Evolutionary conservation across 805 yeast species (phyloP).

Genomic region (Ogataea ganodermae): DNA sequence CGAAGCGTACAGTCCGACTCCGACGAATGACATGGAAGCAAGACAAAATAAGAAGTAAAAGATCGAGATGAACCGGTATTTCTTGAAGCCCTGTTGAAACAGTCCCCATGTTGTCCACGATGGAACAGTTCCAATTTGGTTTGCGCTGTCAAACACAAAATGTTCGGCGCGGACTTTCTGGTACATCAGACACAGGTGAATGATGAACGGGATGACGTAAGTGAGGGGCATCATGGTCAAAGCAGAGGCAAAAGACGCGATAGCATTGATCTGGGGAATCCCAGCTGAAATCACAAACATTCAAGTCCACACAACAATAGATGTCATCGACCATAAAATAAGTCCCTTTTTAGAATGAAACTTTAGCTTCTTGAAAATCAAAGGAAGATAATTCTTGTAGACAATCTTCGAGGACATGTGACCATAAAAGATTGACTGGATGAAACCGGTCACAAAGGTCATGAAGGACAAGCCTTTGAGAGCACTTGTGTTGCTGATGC

Average conservation of each 20-base stretch:
- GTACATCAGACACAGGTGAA: slow-evolving; percentile 23
- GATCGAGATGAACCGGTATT: slow-evolving; percentile 19
- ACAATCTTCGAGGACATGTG: slow-evolving; percentile 48
- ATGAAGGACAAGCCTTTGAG: slow-evolving; percentile 39
- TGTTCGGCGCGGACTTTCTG: slow-evolving; percentile 15
- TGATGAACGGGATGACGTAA: slow-evolving; percentile 29
- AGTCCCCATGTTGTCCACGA: too few species aligned
- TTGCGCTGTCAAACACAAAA: slow-evolving; percentile 13
- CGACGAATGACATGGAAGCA: slow-evolving; percentile 32
- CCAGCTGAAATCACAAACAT: slow-evolving; percentile 25
- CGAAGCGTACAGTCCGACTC: slow-evolving; percentile 33
- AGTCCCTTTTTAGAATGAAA: slow-evolving; percentile 37
- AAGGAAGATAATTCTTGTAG: slow-evolving; percentile 41
- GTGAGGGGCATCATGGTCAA: slow-evolving; percentile 31
- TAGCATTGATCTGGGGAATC: slow-evolving; percentile 29
- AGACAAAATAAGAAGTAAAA: slow-evolving; percentile 26
- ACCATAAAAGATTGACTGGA: slow-evolving; percentile 48
- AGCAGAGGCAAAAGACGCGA: slow-evolving; percentile 29
- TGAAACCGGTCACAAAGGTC: slow-evolving; percentile 41
- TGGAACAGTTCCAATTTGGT: slow-evolving; percentile 9
- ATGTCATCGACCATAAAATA: slow-evolving; percentile 19
- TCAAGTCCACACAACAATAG: slow-evolving; percentile 15
- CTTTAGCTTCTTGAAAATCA: slow-evolving; percentile 35
- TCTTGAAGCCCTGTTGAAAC: slow-evolving; percentile 21
- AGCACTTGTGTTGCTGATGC: slow-evolving; percentile 33